Evolutionary conservation across 2,329 filamentous ascomycete species (phyloP).

Genomic region (Claviceps africana): DNA sequence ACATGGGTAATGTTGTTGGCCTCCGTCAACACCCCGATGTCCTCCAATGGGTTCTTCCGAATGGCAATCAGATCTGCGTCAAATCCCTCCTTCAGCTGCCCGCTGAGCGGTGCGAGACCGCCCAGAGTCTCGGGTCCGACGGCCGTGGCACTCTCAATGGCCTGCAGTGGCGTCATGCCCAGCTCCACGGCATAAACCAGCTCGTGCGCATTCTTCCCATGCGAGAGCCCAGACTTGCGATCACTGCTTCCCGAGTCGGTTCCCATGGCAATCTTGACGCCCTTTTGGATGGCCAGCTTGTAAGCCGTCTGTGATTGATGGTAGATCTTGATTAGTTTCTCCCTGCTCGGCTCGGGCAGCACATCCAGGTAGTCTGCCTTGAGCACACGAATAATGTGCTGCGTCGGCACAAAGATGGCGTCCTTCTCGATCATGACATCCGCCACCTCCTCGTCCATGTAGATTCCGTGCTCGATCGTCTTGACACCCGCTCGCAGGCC

Average conservation of each 20-base stretch:
- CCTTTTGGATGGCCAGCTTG: conserved; percentile 22
- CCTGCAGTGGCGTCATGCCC: conserved; percentile 33
- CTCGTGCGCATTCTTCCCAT: conserved; percentile 26
- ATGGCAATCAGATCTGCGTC: conserved; percentile 34
- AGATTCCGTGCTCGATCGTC: conserved; percentile 26
- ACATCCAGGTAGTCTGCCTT: conserved; percentile 19
- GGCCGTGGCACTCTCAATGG: conserved; percentile 36
- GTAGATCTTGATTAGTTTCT: conserved; percentile 14
- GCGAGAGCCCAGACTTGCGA: conserved; percentile 7
- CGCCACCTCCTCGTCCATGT: conserved; percentile 26
- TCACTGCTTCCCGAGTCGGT: conserved; percentile 26
- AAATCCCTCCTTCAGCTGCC: conserved; percentile 30
- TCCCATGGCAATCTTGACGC: conserved; percentile 26
- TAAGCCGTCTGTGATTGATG: conserved; percentile 24
- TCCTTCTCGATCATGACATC: conserved; percentile 24
- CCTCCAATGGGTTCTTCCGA: conserved; percentile 25
- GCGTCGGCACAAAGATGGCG: conserved; percentile 24
- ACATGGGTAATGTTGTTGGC: conserved; percentile 25
- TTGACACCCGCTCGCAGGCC: conserved; percentile 23
- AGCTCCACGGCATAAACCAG: conserved; percentile 31
- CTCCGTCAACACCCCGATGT: conserved; percentile 26
- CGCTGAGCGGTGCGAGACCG: conserved; percentile 28
- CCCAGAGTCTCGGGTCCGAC: conserved; percentile 28
- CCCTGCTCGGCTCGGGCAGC: conserved; percentile 14
- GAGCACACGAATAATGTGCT: conserved; percentile 20